Evolutionary conservation across 331 rosid species (phyloP).

Genomic region (Dryas integrifolia): DNA sequence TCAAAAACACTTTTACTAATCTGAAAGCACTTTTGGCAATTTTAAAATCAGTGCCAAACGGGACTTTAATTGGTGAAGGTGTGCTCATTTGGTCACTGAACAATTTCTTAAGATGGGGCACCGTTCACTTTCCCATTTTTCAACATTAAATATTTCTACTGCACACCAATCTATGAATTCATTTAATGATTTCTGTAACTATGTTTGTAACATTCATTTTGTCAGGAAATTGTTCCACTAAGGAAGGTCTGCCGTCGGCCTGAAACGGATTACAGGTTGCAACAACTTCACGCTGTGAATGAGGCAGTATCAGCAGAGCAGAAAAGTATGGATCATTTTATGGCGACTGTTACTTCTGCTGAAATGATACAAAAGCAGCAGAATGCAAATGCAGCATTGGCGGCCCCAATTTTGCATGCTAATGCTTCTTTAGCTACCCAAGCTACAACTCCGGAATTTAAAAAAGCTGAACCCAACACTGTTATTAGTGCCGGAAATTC

Average conservation of each 20-base stretch:
- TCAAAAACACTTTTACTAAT: too few species aligned
- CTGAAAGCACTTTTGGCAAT: too few species aligned
- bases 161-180: not conserved
- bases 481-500: slow-evolving; percentile 41
- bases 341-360: slow-evolving; percentile 32
- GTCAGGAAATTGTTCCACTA: slow-evolving; percentile 90
- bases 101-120: not conserved
- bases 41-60: too few species aligned
- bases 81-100: not conserved
- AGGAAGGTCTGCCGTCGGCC: slow-evolving; percentile 96
- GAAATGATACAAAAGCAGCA: slow-evolving; percentile 61
- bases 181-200: not conserved
- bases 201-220: slow-evolving; percentile 5
- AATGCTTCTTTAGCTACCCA: slow-evolving; percentile 37
- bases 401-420: slow-evolving; percentile 35
- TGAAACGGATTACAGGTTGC: slow-evolving; percentile 84
- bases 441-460: slow-evolving; percentile 39
- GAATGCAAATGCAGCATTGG: slow-evolving; percentile 31
- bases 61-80: not conserved
- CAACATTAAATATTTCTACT: not conserved
- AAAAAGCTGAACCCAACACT: slow-evolving; percentile 41
- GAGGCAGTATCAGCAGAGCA: slow-evolving; percentile 57
- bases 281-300: slow-evolving; percentile 78
- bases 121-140: not conserved
- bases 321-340: slow-evolving; percentile 43